Base-by-base conservation (phyloP, 2,329 filamentous ascomycete species). In the Aspergillus sp. region DNA sequence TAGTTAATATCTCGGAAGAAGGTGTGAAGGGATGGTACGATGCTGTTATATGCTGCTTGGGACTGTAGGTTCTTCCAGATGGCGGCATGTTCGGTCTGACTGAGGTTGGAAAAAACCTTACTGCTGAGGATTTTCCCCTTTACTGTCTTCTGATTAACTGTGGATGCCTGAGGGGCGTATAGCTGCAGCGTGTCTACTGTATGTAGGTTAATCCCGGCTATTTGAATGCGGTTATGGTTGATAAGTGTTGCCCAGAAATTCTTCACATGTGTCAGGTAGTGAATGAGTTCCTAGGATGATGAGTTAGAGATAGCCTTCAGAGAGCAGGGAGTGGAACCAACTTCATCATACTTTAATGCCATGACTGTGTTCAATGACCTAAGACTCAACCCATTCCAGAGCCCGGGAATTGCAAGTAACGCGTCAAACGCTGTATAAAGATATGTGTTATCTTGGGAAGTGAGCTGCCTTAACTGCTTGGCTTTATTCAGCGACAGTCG, bases 1-100 rank as follows among this genome's bases (percentile, higher is more conserved):
- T 71, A 76, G 44, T 68, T 70, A 8, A 76, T 56, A 55, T 77
- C 69, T 51, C 71, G 53, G 55, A 77, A 77, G 60, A 77, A 76
- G 22, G 61, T 72, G 53, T 67, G 65, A 30, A 77, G 67, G 38
- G 69, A 76, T 7, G 68, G 56, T 39, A 58, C 20, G 6, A 49
- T 18, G 1, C 48, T 11, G 11, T 55, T 5, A 24, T 30, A 43
- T 18, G 44, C 22, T 2, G 49, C 3, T 6, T 18, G 8, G 3
- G 9, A 26, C 48, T 17, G 55, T 24, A 58, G 52, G 7, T 36
- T 51, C 64, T 57, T 52, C 56, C 30, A 12, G 24, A 24, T 24
- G 6, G 24, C 2, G 6, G 24, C 24, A 24, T 7, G 24, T 24
- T 24, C 24, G 2, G 24, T 24, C 24, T 63, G 36, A 38, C 42